Evolutionary conservation across 2,329 filamentous ascomycete genomes (phyloP), one percentile per base, ranked within the genome.

Genomic region (Erysiphe neolycopersici): DNA sequence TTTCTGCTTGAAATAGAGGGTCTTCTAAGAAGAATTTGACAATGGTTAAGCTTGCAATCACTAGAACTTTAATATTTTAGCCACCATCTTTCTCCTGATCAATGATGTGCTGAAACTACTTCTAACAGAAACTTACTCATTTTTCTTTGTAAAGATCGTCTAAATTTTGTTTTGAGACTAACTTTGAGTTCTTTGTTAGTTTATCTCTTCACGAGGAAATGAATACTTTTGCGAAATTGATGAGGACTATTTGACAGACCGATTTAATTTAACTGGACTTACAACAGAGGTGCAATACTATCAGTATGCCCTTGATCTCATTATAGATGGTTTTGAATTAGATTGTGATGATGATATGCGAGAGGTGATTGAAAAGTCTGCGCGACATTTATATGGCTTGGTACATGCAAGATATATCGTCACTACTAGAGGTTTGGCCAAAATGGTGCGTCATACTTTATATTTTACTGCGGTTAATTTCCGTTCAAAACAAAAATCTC

Each of bases 221-320:
- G 89, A 98, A 60, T 98, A 98, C 63, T 98, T 95, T 57, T 98
- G 89, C 71, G 89, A 98, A 59, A 95, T 98, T 55, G 89, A 98
- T 61, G 89, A 98, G 60, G 89, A 98, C 56, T 98, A 98, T 61
- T 70, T 98, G 40, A 95, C 85, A 43, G 89, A 98, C 60, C 77
- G 89, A 42, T 98, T 98, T 71, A 98, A 98, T 63, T 67, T 98
- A 48, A 98, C 89, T 0, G 89, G 89, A 33, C 71, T 98, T 42
- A 94, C 95, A 62, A 87, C 83, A 32, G 89, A 98, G 59, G 89
- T 98, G 13, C 82, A 93, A 57, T 94, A 95, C 66, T 98, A 98
- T 57, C 89, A 98, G 62, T 94, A 98, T 71, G 89, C 89, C 14
- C 71, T 98, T 39, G 89, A 98, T 58, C 73, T 98, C 14, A 83